phyloP scores from a whole-genome alignment of 2,329 filamentous ascomycete genomes.

The Diaporthe sp. region DNA sequence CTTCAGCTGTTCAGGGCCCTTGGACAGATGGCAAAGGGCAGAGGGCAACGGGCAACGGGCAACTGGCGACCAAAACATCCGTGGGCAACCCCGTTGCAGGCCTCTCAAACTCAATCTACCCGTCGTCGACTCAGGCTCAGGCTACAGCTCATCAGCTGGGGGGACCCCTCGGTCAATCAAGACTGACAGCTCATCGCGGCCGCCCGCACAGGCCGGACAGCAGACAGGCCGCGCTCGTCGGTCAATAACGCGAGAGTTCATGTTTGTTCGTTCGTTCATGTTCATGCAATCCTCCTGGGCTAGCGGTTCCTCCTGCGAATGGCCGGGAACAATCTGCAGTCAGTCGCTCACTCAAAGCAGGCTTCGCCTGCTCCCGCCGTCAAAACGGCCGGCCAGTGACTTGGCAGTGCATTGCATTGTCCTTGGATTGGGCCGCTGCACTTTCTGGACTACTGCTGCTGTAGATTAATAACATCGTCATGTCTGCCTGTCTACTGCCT shows the following conservation, averaged over 20 bases:
- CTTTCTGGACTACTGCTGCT: neutral
- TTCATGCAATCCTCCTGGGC: slow-evolving; percentile 28
- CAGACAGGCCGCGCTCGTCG: neutral
- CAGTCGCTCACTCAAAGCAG: neutral
- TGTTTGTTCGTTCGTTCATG: neutral
- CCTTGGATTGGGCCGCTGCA: neutral
- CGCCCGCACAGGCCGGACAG: slow-evolving; percentile 13
- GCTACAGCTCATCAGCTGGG: neutral
- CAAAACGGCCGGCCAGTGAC: slow-evolving; percentile 22
- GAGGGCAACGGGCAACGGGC: slow-evolving; percentile 5
- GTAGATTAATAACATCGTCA: neutral
- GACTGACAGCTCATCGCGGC: slow-evolving; percentile 31
- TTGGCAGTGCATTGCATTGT: slow-evolving; percentile 37
- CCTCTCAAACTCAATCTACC: slow-evolving; percentile 21
- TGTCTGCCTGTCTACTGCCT: neutral
- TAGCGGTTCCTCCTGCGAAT: slow-evolving; percentile 23
- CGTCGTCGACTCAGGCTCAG: neutral
- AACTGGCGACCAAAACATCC: neutral
- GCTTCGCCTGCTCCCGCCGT: slow-evolving; percentile 20
- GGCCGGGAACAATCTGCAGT: neutral
- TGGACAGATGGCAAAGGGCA: neutral
- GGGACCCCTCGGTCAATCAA: slow-evolving; percentile 16
- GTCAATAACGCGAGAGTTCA: neutral
- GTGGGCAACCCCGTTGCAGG: slow-evolving; percentile 15
- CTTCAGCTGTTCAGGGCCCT: slow-evolving; percentile 10